Conservation (phyloP, 2,329 filamentous ascomycete species). For the Fusarium sp. region DNA sequence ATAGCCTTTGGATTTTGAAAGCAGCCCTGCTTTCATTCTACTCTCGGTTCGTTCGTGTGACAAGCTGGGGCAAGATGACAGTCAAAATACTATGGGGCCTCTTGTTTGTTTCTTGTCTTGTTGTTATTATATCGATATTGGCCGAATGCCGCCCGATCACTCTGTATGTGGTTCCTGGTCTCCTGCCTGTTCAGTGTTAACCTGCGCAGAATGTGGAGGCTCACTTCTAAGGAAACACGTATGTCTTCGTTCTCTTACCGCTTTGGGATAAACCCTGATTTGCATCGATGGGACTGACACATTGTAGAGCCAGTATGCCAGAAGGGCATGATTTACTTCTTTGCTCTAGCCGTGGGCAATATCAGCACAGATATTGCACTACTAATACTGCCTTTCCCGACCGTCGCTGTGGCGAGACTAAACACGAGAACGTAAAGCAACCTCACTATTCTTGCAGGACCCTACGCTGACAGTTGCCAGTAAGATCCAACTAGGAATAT, state of each 20-base stretch:
- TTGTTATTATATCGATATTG: conserved; percentile 36
- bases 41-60: conserved; percentile 38
- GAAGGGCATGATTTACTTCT: conserved; percentile 31
- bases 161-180: conserved; percentile 12
- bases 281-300: not conserved
- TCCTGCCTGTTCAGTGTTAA: not conserved
- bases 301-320: conserved; percentile 4
- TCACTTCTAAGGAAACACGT: not conserved
- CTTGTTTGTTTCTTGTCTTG: conserved; percentile 33
- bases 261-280: not conserved
- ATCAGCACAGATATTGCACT: conserved; percentile 42
- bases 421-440: conserved; percentile 8
- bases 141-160: conserved; percentile 38
- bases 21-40: conserved; percentile 42
- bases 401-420: conserved; percentile 18
- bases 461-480: not conserved
- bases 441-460: no score
- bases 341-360: conserved; percentile 40
- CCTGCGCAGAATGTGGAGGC: conserved; percentile 11
- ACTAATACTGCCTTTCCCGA: conserved; percentile 41
- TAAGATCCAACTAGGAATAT: conserved; percentile 26
- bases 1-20: conserved; percentile 43
- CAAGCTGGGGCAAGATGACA: conserved; percentile 23
- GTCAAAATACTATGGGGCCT: conserved; percentile 30
- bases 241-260: not conserved